Evolutionary conservation across 768 basidiomycete species (phyloP).

Genomic region (Tubosaeta sp.): DNA sequence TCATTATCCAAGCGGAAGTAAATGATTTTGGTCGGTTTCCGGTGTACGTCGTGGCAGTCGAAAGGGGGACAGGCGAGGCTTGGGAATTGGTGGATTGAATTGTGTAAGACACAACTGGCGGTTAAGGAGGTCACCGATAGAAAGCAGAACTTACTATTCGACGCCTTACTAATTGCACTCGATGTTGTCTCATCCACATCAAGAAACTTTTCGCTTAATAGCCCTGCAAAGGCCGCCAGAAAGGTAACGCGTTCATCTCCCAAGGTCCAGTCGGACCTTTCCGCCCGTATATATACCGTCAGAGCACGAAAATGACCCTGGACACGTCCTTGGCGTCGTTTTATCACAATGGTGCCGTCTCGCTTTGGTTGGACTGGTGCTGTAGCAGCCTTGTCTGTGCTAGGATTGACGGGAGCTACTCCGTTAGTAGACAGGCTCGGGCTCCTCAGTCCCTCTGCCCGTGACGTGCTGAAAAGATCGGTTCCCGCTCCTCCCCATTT

Average conservation of each 20-base stretch:
- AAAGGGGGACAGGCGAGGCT: neutral
- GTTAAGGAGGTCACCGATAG: too few relatives aligned
- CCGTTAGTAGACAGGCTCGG: slow-evolving; percentile 16
- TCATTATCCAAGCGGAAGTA: neutral
- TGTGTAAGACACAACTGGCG: neutral
- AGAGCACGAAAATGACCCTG: neutral
- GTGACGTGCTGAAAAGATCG: slow-evolving; percentile 14
- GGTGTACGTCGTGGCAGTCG: neutral
- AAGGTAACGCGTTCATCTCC: neutral
- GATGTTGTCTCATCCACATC: neutral
- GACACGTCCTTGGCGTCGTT: neutral
- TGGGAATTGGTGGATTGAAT: neutral
- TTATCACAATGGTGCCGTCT: neutral
- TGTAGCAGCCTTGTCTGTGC: slow-evolving; percentile 1
- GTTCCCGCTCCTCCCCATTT: slow-evolving; percentile 47
- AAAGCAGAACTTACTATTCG: too few relatives aligned
- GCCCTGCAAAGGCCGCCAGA: neutral
- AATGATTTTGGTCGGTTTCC: neutral
- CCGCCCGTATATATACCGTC: neutral
- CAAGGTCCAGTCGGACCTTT: too few relatives aligned
- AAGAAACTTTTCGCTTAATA: neutral
- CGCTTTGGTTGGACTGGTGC: neutral
- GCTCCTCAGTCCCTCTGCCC: slow-evolving; percentile 15
- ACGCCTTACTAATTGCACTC: neutral
- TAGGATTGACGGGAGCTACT: slow-evolving; percentile 6